Conservation (phyloP, 2,329 filamentous ascomycete species). For the Bipolaris bicolor region DNA sequence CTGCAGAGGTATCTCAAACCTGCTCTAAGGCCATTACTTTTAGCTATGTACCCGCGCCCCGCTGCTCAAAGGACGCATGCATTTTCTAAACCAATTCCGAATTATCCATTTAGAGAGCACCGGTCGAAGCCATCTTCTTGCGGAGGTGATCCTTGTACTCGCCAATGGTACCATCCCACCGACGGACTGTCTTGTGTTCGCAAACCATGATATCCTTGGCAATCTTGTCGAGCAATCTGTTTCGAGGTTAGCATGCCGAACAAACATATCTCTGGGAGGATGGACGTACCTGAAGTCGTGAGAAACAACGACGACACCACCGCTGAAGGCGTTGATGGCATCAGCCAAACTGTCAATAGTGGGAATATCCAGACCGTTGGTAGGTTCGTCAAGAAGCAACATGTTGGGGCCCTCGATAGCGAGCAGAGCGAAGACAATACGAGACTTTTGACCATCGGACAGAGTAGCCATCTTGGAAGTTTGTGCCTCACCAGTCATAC, state of each 20-base stretch:
- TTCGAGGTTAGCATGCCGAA: conserved; percentile 42
- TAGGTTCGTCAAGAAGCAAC: conserved; percentile 96
- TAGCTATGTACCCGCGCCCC: conserved; percentile 30
- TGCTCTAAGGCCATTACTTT: conserved; percentile 43
- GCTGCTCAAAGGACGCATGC: conserved; percentile 36
- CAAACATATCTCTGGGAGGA: neutral
- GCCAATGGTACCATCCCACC: conserved; percentile 88
- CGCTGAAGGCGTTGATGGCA: conserved; percentile 94
- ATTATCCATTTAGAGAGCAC: conserved; percentile 71
- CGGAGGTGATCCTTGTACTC: conserved; percentile 98
- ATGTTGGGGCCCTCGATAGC: conserved; percentile 98
- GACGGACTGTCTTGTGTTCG: conserved; percentile 91
- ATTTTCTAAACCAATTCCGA: conserved; percentile 27
- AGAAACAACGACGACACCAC: conserved; percentile 96
- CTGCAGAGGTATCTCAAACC: conserved; percentile 39
- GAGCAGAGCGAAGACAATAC: conserved; percentile 96
- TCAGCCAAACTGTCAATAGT: conserved; percentile 98
- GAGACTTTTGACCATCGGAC: conserved; percentile 95
- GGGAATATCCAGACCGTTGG: conserved; percentile 98
- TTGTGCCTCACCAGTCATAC: conserved; percentile 89
- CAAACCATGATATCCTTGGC: conserved; percentile 99
- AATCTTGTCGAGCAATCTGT: conserved; percentile 95
- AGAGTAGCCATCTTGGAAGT: conserved; percentile 97
- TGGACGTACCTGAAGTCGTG: conserved; percentile 92
- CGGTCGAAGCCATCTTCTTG: conserved; percentile 95